Conservation (phyloP, 2,329 filamentous ascomycete genomes). For the Fusarium sublunatum region DNA sequence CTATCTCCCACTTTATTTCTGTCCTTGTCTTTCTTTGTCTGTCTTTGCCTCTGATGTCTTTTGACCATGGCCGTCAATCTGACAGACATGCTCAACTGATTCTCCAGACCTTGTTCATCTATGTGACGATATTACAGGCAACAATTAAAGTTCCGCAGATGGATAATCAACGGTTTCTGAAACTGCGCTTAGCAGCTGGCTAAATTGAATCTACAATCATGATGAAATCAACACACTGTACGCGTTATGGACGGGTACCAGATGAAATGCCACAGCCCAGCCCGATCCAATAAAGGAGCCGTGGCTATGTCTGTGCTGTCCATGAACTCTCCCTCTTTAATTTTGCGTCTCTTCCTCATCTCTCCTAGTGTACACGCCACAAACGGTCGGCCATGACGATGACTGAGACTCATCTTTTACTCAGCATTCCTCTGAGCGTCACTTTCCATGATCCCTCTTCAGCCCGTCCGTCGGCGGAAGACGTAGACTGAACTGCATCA, state of each 20-base stretch:
- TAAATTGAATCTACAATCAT: slow-evolving; percentile 24
- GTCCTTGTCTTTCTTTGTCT: not conserved
- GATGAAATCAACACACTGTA: slow-evolving; percentile 27
- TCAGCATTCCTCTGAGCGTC: slow-evolving; percentile 30
- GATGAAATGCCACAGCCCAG: slow-evolving; percentile 7
- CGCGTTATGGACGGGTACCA: not conserved
- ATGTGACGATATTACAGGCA: not conserved
- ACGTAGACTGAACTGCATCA: slow-evolving; percentile 29
- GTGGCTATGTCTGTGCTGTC: slow-evolving; percentile 25
- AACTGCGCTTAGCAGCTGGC: slow-evolving; percentile 29
- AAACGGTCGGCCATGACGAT: slow-evolving; percentile 25
- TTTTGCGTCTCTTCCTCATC: slow-evolving; percentile 17
- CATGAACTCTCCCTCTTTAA: slow-evolving; percentile 11
- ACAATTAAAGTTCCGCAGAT: slow-evolving; percentile 13
- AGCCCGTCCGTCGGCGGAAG: slow-evolving; percentile 15
- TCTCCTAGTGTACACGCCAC: slow-evolving; percentile 32
- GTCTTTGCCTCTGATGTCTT: slow-evolving; percentile 1
- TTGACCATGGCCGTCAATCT: too few species aligned
- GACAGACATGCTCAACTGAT: too few species aligned
- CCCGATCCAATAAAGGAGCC: slow-evolving; percentile 8
- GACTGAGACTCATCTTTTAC: slow-evolving; percentile 10
- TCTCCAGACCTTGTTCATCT: not conserved
- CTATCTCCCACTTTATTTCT: slow-evolving; percentile 20
- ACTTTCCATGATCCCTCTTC: slow-evolving; percentile 2
- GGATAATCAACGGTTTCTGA: slow-evolving; percentile 30